These are phyloP conservation scores for Flaveria linearis DNA, from an alignment of 129 eudicot species.

Conservation along the genomic window DNA sequence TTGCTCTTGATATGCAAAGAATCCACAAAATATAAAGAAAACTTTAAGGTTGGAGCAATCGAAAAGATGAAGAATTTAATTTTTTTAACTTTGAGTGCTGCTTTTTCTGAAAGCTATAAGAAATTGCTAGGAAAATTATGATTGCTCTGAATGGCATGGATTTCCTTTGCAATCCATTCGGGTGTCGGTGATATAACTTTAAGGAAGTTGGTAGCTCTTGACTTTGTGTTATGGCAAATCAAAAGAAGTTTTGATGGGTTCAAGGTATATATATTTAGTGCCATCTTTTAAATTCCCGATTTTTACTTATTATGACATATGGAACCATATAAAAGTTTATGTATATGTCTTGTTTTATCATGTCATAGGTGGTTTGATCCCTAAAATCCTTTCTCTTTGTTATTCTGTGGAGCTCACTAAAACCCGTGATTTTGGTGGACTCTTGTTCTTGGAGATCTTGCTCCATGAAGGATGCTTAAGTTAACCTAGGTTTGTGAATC, in stretches of 20 bases:
- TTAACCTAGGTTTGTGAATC: conserved; percentile 4
- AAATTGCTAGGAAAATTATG: conserved; percentile 21
- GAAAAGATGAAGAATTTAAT: conserved; percentile 20
- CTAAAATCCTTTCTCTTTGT: conserved; percentile 2
- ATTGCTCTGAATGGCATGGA: conserved; percentile 8
- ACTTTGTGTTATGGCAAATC: conserved; percentile 5
- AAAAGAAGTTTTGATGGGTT: background rate
- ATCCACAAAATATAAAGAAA: background rate
- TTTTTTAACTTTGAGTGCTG: conserved; percentile 4
- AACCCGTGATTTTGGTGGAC: conserved; percentile 19
- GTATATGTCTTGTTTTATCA: background rate
- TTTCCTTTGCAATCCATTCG: background rate
- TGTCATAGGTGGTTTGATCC: conserved; percentile 7
- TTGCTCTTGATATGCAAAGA: conserved; percentile 1
- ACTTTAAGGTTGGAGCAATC: background rate
- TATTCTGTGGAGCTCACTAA: background rate
- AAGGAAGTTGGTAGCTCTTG: conserved; percentile 3
- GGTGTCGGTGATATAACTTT: background rate
- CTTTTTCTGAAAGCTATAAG: conserved; percentile 15
- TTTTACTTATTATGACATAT: background rate
- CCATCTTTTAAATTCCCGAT: background rate
- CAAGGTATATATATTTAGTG: background rate
- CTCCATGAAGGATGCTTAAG: conserved; percentile 4
- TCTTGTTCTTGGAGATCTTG: conserved; percentile 10
- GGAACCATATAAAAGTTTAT: background rate